These are phyloP conservation scores for Excoecaria cochinchinensis DNA, from an alignment of 345 rosid genomes.

Conservation along the genomic window DNA sequence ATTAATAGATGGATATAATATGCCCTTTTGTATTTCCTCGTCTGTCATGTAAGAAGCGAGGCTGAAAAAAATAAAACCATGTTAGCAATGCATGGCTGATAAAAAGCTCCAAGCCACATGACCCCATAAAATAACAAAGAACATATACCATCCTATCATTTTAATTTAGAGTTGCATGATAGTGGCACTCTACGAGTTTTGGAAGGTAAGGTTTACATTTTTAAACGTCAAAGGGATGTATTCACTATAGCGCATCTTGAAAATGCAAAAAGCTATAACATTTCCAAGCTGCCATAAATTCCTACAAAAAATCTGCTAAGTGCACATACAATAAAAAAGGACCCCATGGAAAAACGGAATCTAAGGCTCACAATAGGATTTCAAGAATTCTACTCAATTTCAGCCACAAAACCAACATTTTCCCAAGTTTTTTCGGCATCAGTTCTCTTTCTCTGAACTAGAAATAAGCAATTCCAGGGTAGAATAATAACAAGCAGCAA, in stretches of 20 bases:
- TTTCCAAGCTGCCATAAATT: neutral
- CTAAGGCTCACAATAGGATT: neutral
- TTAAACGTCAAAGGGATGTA: neutral
- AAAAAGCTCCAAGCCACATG: slow-evolving; percentile 3
- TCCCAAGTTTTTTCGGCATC: neutral
- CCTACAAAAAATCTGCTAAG: neutral
- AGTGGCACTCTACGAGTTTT: neutral
- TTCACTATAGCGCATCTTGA: neutral
- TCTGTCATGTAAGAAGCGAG: slow-evolving; percentile 95
- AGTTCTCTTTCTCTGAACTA: neutral
- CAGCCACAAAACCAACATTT: neutral
- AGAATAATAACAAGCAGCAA: slow-evolving; percentile 4
- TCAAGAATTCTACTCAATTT: neutral
- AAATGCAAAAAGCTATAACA: neutral
- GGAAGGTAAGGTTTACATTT: neutral
- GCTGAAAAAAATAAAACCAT: slow-evolving; percentile 44
- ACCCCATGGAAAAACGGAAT: neutral
- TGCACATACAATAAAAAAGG: neutral
- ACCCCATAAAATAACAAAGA: neutral
- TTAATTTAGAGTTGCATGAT: neutral
- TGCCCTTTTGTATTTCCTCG: slow-evolving; percentile 70
- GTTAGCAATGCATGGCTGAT: slow-evolving; percentile 16
- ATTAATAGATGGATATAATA: slow-evolving; percentile 81
- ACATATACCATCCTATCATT: neutral
- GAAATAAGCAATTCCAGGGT: neutral